Conservation (phyloP, 1,284 basidiomycete species). For the Tilletia indica region DNA sequence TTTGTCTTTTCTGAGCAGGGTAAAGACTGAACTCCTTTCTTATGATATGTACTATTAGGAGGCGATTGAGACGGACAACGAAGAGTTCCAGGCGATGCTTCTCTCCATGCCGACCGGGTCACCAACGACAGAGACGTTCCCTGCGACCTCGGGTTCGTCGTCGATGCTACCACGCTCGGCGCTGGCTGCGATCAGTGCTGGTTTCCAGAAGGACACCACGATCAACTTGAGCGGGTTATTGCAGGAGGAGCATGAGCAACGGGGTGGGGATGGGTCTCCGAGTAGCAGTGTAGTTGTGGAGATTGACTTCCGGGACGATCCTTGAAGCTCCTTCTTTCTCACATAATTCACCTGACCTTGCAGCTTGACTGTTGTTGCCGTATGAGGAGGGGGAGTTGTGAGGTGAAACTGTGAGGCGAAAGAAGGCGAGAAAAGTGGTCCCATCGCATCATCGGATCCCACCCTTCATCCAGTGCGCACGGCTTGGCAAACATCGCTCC, state of each 20-base stretch:
- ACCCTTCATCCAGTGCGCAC: no score
- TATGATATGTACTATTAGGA: neutral
- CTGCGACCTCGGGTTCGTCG: neutral
- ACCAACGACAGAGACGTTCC: neutral
- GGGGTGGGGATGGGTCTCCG: neutral
- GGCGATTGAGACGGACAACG: constrained; percentile 3
- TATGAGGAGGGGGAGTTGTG: no score
- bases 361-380: no score
- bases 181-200: neutral
- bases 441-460: no score
- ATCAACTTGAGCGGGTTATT: neutral
- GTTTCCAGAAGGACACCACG: neutral
- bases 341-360: no score
- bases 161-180: neutral
- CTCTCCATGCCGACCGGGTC: neutral
- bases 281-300: constrained; percentile 15
- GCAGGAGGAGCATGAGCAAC: neutral
- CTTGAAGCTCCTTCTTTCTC: no score
- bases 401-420: no score
- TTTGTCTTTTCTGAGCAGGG: neutral
- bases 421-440: no score
- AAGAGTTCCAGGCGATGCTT: neutral
- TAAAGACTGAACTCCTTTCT: neutral
- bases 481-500: no score
- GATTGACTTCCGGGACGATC: constrained; percentile 2